These are phyloP conservation scores for Podospora conica DNA, from an alignment of 495 filamentous ascomycete genomes.

Conservation along the genomic window DNA sequence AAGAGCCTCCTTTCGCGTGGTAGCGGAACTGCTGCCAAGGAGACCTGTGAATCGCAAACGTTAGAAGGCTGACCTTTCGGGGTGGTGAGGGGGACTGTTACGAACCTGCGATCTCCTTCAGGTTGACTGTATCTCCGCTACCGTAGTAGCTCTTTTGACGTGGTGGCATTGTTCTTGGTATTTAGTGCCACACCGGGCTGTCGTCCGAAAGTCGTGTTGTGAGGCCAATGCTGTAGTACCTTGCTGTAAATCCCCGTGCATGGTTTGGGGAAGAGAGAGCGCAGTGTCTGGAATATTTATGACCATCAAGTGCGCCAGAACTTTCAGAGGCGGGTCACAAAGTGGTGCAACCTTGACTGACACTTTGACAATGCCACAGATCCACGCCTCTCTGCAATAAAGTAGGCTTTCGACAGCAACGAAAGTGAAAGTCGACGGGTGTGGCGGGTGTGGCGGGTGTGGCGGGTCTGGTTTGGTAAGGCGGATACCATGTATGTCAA, in stretches of 20 bases:
- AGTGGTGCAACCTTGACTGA: neutral
- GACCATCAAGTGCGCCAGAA: neutral
- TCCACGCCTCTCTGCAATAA: neutral
- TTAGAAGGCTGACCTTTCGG: neutral
- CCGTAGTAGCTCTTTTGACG: neutral
- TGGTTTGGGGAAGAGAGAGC: neutral
- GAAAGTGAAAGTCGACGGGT: neutral
- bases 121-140: conserved; percentile 15
- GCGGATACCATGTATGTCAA: neutral
- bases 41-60: conserved; percentile 2
- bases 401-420: neutral
- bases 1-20: conserved; percentile 26
- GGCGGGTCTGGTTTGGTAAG: neutral
- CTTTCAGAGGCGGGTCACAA: neutral
- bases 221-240: neutral
- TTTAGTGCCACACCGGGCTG: neutral
- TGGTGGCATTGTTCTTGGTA: conserved; percentile 16
- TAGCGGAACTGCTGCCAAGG: conserved; percentile 10
- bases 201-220: neutral
- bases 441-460: too few species aligned
- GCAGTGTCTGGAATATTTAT: neutral
- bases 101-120: conserved; percentile 25
- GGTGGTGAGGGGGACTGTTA: neutral
- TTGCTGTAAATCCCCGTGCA: neutral
- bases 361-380: neutral